Evolutionary conservation across 2,329 filamentous ascomycete genomes (phyloP), one percentile per base, ranked within the genome.

Genomic region (Myrmaecium sp.): DNA sequence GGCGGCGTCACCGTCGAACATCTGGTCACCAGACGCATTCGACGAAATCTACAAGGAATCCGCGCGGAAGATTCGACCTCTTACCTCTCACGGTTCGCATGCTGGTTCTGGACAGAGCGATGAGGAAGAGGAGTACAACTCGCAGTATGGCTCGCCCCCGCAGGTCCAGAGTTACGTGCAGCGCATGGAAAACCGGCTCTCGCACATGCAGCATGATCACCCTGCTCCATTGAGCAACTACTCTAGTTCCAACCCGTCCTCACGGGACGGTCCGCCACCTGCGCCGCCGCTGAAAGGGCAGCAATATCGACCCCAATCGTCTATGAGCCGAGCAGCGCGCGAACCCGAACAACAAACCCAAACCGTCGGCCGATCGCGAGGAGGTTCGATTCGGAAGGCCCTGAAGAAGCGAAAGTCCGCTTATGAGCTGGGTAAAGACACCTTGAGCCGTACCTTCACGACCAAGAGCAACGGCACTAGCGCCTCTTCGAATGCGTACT

Each of bases 21-120:
- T 83, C 4, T 98, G 89, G 89, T 89, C 83, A 0, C 83, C 83
- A 0, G 84, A 93, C 41, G 80, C 75, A 5, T 94, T 91, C 42
- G 75, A 74, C 34, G 55, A 65, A 28, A 51, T 61, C 4, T 57
- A 60, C 24, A 44, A 47, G n/a, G 47, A 49, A 11, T 55, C 54
- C 7, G 50, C 35, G 22, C 51, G 35, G 43, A 51, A 33, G 42
- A 44, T 33, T 42, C 45, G 52, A 37, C 36, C 83, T 1, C 64
- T 79, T 36, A 89, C 82, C 4, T 76, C 82, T 0, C 62, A 81
- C 42, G 82, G 78, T 1, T 65, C 83, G 33, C 62, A 66, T 21
- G 58, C 54, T 28, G 52, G 58, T 13, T 20, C 32, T 21, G 37
- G 33, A 4, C 38, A 45, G 21, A 39, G 43, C n/a, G 52, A 56